Evolutionary conservation across 2,329 filamentous ascomycete genomes (phyloP), one percentile per base, ranked within the genome.

Genomic region (Curvularia sp.): DNA sequence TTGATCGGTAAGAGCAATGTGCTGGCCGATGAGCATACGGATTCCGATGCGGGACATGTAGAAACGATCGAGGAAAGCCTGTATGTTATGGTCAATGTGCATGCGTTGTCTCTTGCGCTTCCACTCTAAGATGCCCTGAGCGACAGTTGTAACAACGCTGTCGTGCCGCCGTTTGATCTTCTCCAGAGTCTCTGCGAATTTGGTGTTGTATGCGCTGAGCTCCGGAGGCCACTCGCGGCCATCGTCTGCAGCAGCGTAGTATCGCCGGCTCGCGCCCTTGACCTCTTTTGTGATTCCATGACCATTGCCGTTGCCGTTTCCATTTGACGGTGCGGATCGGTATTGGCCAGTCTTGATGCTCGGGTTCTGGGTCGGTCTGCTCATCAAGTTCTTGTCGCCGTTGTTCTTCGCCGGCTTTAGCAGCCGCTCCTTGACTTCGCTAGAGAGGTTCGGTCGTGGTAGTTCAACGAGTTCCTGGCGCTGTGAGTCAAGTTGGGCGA

Each of bases 11-110:
- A 99, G 84, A 59, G 95, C 95, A 72, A 99, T 97, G 82, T 99
- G 95, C 78, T 99, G 95, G 53, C 95, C 95, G 71, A 99, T 97
- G 50, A 99, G 88, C 95, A 99, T 99, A 70, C 95, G 91, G 69
- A 99, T 99, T 66, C 95, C 95, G 73, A 99, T 99, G 63, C 95
- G 92, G 44, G 93, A 97, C 95, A 99, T 99, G 84, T 99, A 99
- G 80, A 99, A 99, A 59, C 95, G 91, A 80, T 99, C 95, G 66
- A 99, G 87, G 83, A 99, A 99, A 55, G 92, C 89, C 78, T 99
- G 95, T 59, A 99, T 97, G 69, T 93, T 96, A 76, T 93, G 89
- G 80, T 98, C 95, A 73, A 99, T 99, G 76, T 98, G 95, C 89
- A 98, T 95, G 53, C 95, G 88, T 84, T 99, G 95, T 62, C 93